Evolutionary conservation across 2,329 filamentous ascomycete species (phyloP), one percentile per base, ranked within the genome.

Genomic region (Zymoseptoria passerinii): DNA sequence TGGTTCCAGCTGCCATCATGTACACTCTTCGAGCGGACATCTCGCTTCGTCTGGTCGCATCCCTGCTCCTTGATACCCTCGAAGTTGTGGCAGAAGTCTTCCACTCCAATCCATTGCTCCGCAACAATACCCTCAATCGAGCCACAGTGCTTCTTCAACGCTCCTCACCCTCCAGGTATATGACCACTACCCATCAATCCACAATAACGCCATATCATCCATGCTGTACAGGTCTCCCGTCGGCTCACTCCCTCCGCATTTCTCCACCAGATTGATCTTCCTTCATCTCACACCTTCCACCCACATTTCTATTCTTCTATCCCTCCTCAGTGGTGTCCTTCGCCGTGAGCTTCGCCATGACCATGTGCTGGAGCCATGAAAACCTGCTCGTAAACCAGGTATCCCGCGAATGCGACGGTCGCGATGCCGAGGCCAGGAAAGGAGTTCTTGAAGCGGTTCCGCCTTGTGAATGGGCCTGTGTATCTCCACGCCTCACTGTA

Each of bases 401-500:
- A 99, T 63, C 80, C 86, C 53, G 87, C 85, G 74, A 99, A 99
- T 51, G 92, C 92, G 60, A 94, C 92, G 4, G 88, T 88, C 29
- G 91, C 94, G 68, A 92, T 95, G 64, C 94, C 94, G 68, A 99
- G 81, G 61, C 94, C 94, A 44, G 94, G 94, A 73, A 99, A 90
- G 64, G 85, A 80, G 70, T 83, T 80, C 78, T 87, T 91, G 80
- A 96, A 94, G 68, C 94, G 88, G 78, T 96, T 95, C 78, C 81
- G 88, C 68, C 92, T 84, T 65, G 86, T 87, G 80, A 96, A 97
- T 56, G 84, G 86, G 63, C 92, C 94, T 40, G 83, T 86, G 80
- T 96, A 96, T 76, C 94, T 84, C 94, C 94, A 99, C 72, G 89
- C 83, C 80, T 99, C 94, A 72, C 94, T 99, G 73, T 58, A 9